Conservation (phyloP, 1,284 basidiomycete species). For the Taiwanofungus camphoratus region DNA sequence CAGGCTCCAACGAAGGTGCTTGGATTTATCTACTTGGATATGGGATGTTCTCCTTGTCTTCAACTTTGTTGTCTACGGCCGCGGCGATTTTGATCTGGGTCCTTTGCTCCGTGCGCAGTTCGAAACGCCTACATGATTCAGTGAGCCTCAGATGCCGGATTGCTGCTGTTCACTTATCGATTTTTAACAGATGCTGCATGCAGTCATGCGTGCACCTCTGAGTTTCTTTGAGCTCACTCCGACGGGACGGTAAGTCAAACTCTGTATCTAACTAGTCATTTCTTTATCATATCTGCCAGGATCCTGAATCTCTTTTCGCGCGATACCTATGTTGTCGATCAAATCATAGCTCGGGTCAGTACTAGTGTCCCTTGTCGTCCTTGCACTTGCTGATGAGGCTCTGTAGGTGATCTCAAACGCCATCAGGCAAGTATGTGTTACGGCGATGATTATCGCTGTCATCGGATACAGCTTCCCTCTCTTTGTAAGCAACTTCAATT, state of each 20-base stretch:
- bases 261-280: background rate
- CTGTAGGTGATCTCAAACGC: constrained; percentile 59
- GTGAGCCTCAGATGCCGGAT: constrained; percentile 34
- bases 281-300: constrained; percentile 29
- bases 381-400: background rate
- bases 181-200: constrained; percentile 55
- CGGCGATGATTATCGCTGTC: constrained; percentile 75
- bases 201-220: constrained; percentile 79
- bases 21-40: constrained; percentile 56
- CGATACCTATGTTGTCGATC: constrained; percentile 90
- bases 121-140: constrained; percentile 71
- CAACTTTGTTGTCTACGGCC: constrained; percentile 45
- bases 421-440: constrained; percentile 53
- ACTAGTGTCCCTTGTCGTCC: too few species aligned
- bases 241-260: constrained; percentile 55
- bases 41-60: constrained; percentile 52
- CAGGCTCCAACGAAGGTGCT: constrained; percentile 55
- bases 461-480: constrained; percentile 78
- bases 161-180: constrained; percentile 6
- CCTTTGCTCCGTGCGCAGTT: constrained; percentile 72
- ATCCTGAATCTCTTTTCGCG: constrained; percentile 88
- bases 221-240: constrained; percentile 87
- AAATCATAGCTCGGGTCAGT: constrained; percentile 63
- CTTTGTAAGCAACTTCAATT: constrained; percentile 38
- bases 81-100: constrained; percentile 72